Evolutionary conservation across 371 early-diverging fungal genomes (phyloP).

Genomic region (Apophysomyces trapeziformis): DNA sequence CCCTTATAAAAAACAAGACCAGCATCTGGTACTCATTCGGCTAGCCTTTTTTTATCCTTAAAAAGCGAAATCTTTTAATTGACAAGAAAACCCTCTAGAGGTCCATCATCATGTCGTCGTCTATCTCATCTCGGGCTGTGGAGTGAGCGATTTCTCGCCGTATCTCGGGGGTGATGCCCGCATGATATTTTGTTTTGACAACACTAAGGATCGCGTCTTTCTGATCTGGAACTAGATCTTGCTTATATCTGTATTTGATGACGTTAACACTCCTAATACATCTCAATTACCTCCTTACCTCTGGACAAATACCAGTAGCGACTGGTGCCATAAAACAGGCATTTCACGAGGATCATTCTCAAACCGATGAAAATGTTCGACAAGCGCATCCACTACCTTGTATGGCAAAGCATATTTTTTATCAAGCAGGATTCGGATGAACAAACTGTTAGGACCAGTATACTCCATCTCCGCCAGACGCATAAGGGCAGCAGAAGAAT

Average conservation of each 20-base stretch:
- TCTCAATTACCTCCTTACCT: slow-evolving; percentile 40
- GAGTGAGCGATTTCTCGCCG: slow-evolving; percentile 82
- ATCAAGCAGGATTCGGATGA: slow-evolving; percentile 94
- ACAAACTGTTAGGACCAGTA: slow-evolving; percentile 92
- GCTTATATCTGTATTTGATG: slow-evolving; percentile 77
- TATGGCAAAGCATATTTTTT: slow-evolving; percentile 98
- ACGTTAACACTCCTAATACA: neutral
- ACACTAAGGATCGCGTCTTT: slow-evolving; percentile 89
- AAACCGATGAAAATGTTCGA: slow-evolving; percentile 94
- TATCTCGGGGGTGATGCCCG: slow-evolving; percentile 89
- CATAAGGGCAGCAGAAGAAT: slow-evolving; percentile 93
- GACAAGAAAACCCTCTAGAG: too few species aligned
- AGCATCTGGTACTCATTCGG: too few species aligned
- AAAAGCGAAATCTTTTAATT: too few species aligned
- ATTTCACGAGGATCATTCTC: slow-evolving; percentile 78
- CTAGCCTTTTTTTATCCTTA: too few species aligned
- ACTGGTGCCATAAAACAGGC: slow-evolving; percentile 98
- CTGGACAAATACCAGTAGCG: slow-evolving; percentile 93
- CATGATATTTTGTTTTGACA: slow-evolving; percentile 78
- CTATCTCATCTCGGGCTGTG: slow-evolving; percentile 67
- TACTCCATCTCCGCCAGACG: slow-evolving; percentile 97
- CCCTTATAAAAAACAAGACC: too few species aligned
- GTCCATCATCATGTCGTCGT: slow-evolving; percentile 30
- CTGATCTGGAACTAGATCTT: slow-evolving; percentile 93
- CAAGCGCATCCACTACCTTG: slow-evolving; percentile 94